Evolutionary conservation across 306 rosid species (phyloP).

Genomic region (Sechiopsis laciniata): DNA sequence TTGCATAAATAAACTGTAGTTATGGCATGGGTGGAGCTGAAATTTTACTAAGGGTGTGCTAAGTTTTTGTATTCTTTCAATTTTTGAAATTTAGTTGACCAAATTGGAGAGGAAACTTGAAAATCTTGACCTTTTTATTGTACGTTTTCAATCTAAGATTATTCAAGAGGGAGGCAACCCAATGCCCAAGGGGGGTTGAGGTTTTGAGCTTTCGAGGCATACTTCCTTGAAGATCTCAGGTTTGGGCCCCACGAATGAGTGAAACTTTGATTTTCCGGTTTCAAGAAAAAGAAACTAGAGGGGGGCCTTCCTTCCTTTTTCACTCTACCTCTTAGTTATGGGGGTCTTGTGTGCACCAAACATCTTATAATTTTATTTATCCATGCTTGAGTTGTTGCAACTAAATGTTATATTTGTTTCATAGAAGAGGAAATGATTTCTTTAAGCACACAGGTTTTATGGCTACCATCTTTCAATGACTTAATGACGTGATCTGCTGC

Average conservation of each 20-base stretch:
- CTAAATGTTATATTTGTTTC: conserved; percentile 7
- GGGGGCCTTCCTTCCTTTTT: background rate
- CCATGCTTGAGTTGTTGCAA: background rate
- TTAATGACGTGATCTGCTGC: background rate
- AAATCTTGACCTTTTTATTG: background rate
- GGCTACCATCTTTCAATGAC: background rate
- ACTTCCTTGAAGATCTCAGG: no score
- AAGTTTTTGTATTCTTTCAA: background rate
- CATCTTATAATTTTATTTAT: background rate
- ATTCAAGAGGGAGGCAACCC: background rate
- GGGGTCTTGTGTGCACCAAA: background rate
- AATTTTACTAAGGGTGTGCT: background rate
- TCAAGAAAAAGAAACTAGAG: no score
- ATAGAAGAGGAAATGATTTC: background rate
- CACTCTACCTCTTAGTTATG: background rate
- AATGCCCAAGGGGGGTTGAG: no score
- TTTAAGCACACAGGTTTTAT: background rate
- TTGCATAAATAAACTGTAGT: background rate
- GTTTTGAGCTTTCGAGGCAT: no score
- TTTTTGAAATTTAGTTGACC: background rate
- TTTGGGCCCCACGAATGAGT: no score
- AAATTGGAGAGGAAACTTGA: background rate
- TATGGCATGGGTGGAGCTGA: background rate
- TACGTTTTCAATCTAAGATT: background rate
- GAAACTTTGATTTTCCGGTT: no score